Evolutionary conservation across 768 basidiomycete species (phyloP).

Genomic region (Pulveroboletus sp.): DNA sequence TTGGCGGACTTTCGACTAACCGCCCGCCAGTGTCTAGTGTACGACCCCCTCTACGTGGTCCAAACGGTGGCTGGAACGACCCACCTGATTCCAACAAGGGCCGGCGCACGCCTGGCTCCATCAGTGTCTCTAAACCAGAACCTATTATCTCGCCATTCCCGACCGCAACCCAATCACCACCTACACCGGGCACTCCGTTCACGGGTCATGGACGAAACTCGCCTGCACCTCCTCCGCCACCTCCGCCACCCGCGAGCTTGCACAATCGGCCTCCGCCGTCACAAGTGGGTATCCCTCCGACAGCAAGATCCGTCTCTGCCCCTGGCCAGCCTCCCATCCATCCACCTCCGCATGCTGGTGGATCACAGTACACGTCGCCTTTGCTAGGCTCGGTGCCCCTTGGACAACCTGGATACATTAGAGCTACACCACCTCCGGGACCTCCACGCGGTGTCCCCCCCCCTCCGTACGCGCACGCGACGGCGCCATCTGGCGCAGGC

Average conservation of each 20-base stretch:
- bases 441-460: constrained; percentile 26
- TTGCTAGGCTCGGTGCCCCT: constrained; percentile 25
- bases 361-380: constrained; percentile 30
- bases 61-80: constrained; percentile 91
- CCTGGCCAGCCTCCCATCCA: constrained; percentile 39
- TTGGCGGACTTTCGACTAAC: constrained; percentile 40
- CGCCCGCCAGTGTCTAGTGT: constrained; percentile 43
- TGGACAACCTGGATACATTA: constrained; percentile 35
- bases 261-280: constrained; percentile 46
- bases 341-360: constrained; percentile 34
- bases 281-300: constrained; percentile 35
- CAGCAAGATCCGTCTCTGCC: constrained; percentile 24
- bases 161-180: constrained; percentile 47
- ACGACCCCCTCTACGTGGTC: constrained; percentile 62
- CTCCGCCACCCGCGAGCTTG: constrained; percentile 49
- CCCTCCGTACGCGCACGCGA: constrained; percentile 36
- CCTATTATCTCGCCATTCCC: constrained; percentile 92
- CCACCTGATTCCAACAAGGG: constrained; percentile 52
- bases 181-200: constrained; percentile 50
- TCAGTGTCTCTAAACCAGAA: constrained; percentile 51
- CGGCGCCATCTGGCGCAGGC: constrained; percentile 40
- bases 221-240: constrained; percentile 48
- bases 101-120: constrained; percentile 50
- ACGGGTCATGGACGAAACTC: constrained; percentile 36
- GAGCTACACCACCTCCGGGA: constrained; percentile 43